These are phyloP conservation scores for Protea cynaroides DNA, from an alignment of 164 flowering plant species.

Conservation along the genomic window DNA sequence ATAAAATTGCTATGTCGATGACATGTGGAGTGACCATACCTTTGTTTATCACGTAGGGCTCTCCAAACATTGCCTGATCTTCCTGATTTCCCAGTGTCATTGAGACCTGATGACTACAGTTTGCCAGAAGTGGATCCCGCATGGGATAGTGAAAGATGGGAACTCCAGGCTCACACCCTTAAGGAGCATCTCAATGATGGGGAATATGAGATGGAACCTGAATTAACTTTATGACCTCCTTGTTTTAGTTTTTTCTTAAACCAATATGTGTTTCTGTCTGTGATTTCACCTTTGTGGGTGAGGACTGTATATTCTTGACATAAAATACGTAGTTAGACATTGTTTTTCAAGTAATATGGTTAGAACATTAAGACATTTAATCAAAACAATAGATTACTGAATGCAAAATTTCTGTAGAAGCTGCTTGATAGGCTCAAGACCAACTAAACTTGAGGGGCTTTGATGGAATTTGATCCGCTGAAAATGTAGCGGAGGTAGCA, in stretches of 20 bases:
- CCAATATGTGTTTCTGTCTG: not conserved
- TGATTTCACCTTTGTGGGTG: not conserved
- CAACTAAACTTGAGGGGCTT: no score
- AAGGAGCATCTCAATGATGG: conserved; percentile 57
- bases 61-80: conserved; percentile 65
- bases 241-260: conserved; percentile 1
- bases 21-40: not conserved
- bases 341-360: no score
- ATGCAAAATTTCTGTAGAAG: no score
- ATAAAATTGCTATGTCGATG: not conserved
- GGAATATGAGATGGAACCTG: conserved; percentile 34
- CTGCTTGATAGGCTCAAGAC: no score
- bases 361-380: no score
- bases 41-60: conserved; percentile 39
- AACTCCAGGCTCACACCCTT: conserved; percentile 41
- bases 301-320: no score
- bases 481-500: no score
- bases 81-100: conserved; percentile 72
- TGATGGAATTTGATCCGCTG: no score
- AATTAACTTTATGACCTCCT: conserved; percentile 15
- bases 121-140: conserved; percentile 53
- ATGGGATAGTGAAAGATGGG: conserved; percentile 53
- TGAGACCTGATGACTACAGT: conserved; percentile 63
- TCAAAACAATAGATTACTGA: no score
- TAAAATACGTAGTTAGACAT: no score